Conservation (phyloP, 2,329 filamentous ascomycete genomes). For the Coniochaeta hoffmannii region DNA sequence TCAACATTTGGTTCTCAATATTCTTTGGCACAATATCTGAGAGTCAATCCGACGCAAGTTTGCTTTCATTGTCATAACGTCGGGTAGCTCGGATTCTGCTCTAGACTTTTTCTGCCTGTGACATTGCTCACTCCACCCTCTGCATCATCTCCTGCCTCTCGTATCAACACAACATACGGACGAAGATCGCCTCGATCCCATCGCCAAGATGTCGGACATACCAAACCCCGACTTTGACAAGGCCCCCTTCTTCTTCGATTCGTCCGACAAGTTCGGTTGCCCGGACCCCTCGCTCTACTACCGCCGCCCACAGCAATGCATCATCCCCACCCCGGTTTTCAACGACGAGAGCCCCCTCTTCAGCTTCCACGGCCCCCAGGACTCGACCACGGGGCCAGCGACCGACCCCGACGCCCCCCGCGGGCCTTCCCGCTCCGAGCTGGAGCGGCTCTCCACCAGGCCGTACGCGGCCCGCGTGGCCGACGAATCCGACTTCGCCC, state of each 20-base stretch:
- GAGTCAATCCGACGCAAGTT: no score
- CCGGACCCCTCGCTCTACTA: not conserved
- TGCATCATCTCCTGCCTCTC: no score
- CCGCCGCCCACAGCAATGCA: not conserved
- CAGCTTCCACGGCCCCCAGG: not conserved
- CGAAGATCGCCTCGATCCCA: not conserved
- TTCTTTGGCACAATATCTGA: no score
- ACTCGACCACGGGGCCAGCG: not conserved
- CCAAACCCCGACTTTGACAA: not conserved
- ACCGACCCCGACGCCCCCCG: not conserved
- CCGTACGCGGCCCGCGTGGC: constrained; percentile 4
- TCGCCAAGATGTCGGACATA: not conserved
- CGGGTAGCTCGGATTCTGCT: no score
- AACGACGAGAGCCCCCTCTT: not conserved
- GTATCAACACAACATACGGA: not conserved
- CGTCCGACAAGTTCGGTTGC: not conserved
- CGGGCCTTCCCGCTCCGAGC: not conserved
- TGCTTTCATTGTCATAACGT: no score
- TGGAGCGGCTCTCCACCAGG: constrained; percentile 3
- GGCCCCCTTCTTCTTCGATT: not conserved
- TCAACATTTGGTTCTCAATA: no score
- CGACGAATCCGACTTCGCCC: constrained; percentile 8
- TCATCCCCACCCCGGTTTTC: not conserved
- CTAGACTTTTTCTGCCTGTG: no score
- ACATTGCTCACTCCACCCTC: no score